Evolutionary conservation across 1,284 basidiomycete genomes (phyloP).

Genomic region (Boletus semigastroideus): DNA sequence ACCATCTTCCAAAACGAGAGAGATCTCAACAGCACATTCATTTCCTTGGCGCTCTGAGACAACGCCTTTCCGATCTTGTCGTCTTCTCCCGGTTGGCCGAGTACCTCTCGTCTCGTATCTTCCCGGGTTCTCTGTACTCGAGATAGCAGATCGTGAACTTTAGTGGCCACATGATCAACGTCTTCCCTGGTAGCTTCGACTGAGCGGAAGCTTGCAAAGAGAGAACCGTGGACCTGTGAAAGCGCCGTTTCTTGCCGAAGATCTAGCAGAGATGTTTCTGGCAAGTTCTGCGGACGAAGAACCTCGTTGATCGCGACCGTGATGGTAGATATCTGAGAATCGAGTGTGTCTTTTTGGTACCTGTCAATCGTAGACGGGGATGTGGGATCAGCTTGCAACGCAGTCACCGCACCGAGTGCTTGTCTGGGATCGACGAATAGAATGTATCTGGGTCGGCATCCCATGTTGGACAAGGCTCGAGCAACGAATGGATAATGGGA

Average conservation of each 20-base stretch:
- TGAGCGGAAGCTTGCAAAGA: constrained; percentile 34
- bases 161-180: constrained; percentile 28
- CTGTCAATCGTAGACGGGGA: constrained; percentile 53
- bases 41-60: constrained; percentile 44
- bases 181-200: constrained; percentile 32
- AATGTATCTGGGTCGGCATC: constrained; percentile 34
- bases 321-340: constrained; percentile 54
- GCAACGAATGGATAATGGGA: constrained; percentile 15
- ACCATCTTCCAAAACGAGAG: constrained; percentile 70
- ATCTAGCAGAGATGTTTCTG: constrained; percentile 6
- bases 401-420: constrained; percentile 51
- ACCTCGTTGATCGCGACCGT: constrained; percentile 40
- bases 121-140: constrained; percentile 36
- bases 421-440: constrained; percentile 56
- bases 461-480: constrained; percentile 16
- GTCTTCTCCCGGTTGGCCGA: constrained; percentile 42
- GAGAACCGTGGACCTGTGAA: constrained; percentile 36
- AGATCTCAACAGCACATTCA: constrained; percentile 51
- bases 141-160: constrained; percentile 34
- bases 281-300: constrained; percentile 21
- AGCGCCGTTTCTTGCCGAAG: constrained; percentile 34
- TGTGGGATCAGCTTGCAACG: constrained; percentile 44
- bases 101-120: constrained; percentile 34
- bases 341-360: constrained; percentile 62
- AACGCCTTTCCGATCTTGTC: constrained; percentile 47